A percentile compares a stretch with the other conserved stretches of the same genome.
Evolutionary conservation across 2,329 filamentous ascomycete species (phyloP).

Genomic region (Exophiala xenobiotica): DNA sequence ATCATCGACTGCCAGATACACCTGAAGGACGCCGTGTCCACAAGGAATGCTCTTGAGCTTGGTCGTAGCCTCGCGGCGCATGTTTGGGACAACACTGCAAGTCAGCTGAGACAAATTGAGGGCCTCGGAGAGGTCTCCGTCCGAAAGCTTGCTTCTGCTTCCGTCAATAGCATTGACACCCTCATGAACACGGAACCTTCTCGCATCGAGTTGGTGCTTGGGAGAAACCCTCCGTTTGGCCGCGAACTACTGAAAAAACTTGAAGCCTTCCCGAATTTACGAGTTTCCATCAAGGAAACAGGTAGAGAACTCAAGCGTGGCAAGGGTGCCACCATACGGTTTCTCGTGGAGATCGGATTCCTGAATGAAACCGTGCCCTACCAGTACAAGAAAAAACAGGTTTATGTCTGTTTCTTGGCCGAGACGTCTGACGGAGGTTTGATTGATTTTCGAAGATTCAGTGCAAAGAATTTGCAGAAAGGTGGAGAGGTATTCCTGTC

Average conservation of each 20-base stretch:
- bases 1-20: slow-evolving; percentile 70
- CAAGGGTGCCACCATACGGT: slow-evolving; percentile 55
- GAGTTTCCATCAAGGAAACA: slow-evolving; percentile 54
- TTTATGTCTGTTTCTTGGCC: slow-evolving; percentile 72
- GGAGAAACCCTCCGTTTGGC: slow-evolving; percentile 81
- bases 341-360: slow-evolving; percentile 69
- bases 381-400: slow-evolving; percentile 61
- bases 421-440: slow-evolving; percentile 69
- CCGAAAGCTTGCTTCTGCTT: slow-evolving; percentile 69
- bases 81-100: slow-evolving; percentile 77
- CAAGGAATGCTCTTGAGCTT: slow-evolving; percentile 71
- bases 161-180: slow-evolving; percentile 69
- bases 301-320: slow-evolving; percentile 42
- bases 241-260: slow-evolving; percentile 65
- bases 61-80: slow-evolving; percentile 72
- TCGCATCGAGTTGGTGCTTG: slow-evolving; percentile 73
- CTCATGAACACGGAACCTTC: slow-evolving; percentile 66
- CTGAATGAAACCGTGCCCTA: slow-evolving; percentile 63
- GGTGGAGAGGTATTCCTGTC: slow-evolving; percentile 61
- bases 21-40: slow-evolving; percentile 63
- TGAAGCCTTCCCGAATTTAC: slow-evolving; percentile 68
- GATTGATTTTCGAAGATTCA: slow-evolving; percentile 65
- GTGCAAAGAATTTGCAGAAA: slow-evolving; percentile 63
- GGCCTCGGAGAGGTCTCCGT: slow-evolving; percentile 74
- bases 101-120: slow-evolving; percentile 80